Conservation (phyloP, 2,329 filamentous ascomycete species). For the Dactylella cylindrospora region DNA sequence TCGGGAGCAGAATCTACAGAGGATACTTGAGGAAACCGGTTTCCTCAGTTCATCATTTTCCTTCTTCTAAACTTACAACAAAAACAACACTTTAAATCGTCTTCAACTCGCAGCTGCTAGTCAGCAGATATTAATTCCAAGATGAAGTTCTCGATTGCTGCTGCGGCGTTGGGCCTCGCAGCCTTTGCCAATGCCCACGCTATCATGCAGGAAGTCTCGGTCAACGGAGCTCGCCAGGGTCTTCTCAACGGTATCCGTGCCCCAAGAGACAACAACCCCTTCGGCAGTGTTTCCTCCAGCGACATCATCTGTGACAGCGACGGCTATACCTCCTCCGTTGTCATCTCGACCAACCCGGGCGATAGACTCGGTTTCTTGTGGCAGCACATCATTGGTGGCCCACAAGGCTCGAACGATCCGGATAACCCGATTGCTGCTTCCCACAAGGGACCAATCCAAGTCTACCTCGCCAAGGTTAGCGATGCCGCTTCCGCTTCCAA, state of each 20-base stretch:
- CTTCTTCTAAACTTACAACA: constrained; percentile 24
- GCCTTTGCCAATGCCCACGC: constrained; percentile 37
- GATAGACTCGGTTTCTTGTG: constrained; percentile 59
- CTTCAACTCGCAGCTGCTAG: constrained; percentile 3
- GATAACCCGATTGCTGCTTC: constrained; percentile 58
- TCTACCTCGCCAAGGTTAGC: constrained; percentile 58
- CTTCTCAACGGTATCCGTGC: constrained; percentile 58
- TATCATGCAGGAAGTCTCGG: constrained; percentile 52
- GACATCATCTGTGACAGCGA: constrained; percentile 54
- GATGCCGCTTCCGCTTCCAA: constrained; percentile 54
- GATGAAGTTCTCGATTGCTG: constrained; percentile 30
- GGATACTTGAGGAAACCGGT: constrained; percentile 26
- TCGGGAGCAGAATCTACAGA: constrained; percentile 20
- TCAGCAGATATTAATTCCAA: constrained; percentile 3
- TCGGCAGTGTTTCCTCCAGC: constrained; percentile 56
- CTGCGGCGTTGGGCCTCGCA: constrained; percentile 31
- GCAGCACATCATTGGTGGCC: constrained; percentile 60
- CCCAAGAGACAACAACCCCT: constrained; percentile 57
- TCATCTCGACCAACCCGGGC: constrained; percentile 55
- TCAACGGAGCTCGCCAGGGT: constrained; percentile 58
- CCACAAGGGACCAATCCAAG: constrained; percentile 60
- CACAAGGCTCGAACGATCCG: constrained; percentile 45
- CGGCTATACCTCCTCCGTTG: constrained; percentile 20
- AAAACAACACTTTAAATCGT: constrained; percentile 26
- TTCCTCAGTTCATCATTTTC: constrained; percentile 17